Evolutionary conservation across 495 filamentous ascomycete species (phyloP), one percentile per base, ranked within the genome.

Genomic region (Articulospora tetracladia): DNA sequence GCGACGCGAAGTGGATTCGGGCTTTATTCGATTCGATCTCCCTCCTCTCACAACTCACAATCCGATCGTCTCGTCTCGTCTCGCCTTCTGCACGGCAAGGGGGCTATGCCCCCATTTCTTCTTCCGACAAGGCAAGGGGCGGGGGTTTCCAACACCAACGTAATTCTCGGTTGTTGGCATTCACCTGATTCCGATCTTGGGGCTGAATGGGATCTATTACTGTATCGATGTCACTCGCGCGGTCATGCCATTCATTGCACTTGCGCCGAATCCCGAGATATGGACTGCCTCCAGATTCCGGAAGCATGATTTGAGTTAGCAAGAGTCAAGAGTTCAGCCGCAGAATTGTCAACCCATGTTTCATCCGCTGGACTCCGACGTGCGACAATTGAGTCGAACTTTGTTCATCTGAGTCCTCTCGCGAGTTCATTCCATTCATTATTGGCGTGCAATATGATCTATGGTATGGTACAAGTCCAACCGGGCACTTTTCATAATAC

Each of bases 381-480:
- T 44, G 39, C n/a, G 39, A 44, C 39, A 44, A n/a, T 44, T 15
- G 39, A 3, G n/a, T 44, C 15, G n/a, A 44, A 44, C 11, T 44
- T 3, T 44, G 17, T 44, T 44, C 39, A 44, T 44, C 39, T 3
- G 39, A n/a, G n/a, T 19, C 39, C 39, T 44, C n/a, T n/a, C 39
- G 10, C 39, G 39, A 50, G 27, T 28, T 63, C 61, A 63, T 60
- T 48, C 55, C 58, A 59, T 65, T 65, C 55, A 65, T 65, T 65
- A 65, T 65, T 61, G 62, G 61, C 20, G 57, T 65, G 32, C 58
- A 66, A 65, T 59, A 66, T 61, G 58, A 66, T 66, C 63, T 66
- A 66, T 66, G 63, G 58, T 66, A 66, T 66, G 59, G 49, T 66
- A 66, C 63, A 66, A 61, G 46, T 20, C 53, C 32, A 56, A 53